Evolutionary conservation across 1,284 basidiomycete species (phyloP), one percentile per base, ranked within the genome.

Genomic region (Anthracocystis walkeri): DNA sequence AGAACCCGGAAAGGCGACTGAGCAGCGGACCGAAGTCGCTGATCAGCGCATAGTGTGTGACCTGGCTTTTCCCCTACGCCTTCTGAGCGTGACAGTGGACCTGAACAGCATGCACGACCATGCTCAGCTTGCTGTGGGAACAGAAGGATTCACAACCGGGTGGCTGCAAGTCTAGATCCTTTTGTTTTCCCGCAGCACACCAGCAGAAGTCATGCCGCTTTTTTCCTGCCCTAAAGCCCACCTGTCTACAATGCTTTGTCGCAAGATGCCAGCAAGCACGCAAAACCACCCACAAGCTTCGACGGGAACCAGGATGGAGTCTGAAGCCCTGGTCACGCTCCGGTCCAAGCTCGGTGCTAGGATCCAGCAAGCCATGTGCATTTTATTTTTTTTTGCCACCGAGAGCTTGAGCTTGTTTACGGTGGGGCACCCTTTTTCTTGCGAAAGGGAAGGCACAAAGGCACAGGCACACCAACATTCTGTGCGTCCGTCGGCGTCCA

Each of bases 321-420:
- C 23, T n/a, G 46, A 25, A 42, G 35, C 14, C 20, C 54, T 62
- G 57, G 51, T 38, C 40, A 25, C 52, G 29, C n/a, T 35, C 68
- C 68, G 68, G 68, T 58, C 50, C 38, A 65, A 27, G 23, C 54
- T 71, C 68, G 68, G 68, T 65, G 50, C 38, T 31, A 41, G 40
- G 29, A n/a, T n/a, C 21, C n/a, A 31, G 44, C 62, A 54, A 65
- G 57, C 53, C 54, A 62, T 44, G 54, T 25, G 20, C 4, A 38
- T 3, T 38, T 38, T 38, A 2, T 38, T 11, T 14, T 38, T 11
- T 38, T 38, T 41, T 38, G 27, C 52, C 54, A 62, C 68, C 55
- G 40, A 65, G 57, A 71, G 58, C 40, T 53, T 58, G 33, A 65
- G 62, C 58, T 62, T 61, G 38, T 60, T 27, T 29, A 2, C 6